phyloP scores from a whole-genome alignment of 305 asterid species.

The Fraxinus sp. region DNA sequence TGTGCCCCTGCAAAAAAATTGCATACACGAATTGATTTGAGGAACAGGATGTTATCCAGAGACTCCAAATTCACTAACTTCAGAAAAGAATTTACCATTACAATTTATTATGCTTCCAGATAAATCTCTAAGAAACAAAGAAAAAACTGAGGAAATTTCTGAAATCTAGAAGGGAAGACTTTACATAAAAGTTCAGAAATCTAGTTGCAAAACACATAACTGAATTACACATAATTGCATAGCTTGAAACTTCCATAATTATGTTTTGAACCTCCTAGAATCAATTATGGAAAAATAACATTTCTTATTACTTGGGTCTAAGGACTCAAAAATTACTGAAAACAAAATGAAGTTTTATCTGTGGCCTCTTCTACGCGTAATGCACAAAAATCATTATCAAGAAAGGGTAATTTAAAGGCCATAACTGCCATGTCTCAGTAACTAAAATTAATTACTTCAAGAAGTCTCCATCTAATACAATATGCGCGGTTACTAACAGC shows the following conservation, averaged over 20 bases:
- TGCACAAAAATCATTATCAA: neutral
- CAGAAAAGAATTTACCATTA: neutral
- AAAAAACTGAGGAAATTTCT: neutral
- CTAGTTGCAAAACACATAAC: neutral
- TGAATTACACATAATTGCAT: neutral
- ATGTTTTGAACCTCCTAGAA: neutral
- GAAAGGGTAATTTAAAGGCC: neutral
- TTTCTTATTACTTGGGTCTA: neutral
- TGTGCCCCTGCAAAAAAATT: conserved; percentile 63
- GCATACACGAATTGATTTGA: conserved; percentile 16
- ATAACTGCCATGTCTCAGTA: neutral
- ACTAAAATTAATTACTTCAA: neutral
- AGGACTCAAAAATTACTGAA: neutral
- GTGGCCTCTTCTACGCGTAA: neutral
- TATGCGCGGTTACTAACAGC: neutral
- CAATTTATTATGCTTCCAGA: neutral
- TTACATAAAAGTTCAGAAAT: neutral
- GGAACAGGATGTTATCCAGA: neutral
- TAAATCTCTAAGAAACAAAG: neutral
- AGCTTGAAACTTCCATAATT: neutral
- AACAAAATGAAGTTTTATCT: neutral
- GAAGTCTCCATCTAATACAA: neutral
- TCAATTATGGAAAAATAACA: neutral
- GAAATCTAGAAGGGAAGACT: neutral
- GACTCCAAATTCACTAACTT: neutral